Conservation (phyloP, 768 basidiomycete species). For the Phaffia australis region DNA sequence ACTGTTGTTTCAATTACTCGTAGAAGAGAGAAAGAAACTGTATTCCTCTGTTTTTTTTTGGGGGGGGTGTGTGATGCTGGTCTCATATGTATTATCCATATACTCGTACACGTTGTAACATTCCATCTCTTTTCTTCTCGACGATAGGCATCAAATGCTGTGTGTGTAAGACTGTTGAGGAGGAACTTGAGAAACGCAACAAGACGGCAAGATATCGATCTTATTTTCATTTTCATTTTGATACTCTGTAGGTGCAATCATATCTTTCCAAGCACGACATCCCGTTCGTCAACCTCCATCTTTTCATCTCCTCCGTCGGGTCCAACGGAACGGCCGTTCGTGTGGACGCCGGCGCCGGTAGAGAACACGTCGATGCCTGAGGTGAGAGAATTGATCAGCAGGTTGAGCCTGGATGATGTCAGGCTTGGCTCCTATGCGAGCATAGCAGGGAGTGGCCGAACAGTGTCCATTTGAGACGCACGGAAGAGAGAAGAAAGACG, state of each 20-base stretch:
- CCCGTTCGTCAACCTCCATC: constrained; percentile 16
- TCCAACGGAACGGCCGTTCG: neutral
- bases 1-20: neutral
- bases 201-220: neutral
- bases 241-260: neutral
- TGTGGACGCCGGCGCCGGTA: neutral
- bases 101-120: neutral
- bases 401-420: constrained; percentile 53
- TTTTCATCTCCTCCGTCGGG: neutral
- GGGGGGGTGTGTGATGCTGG: neutral
- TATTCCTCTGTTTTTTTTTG: neutral
- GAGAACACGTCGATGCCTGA: constrained; percentile 25
- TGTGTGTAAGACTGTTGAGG: neutral
- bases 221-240: neutral
- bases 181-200: neutral
- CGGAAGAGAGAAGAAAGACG: neutral
- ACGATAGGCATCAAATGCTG: neutral
- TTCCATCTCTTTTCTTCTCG: neutral
- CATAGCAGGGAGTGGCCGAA: constrained; percentile 1
- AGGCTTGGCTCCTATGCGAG: constrained; percentile 53
- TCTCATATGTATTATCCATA: neutral
- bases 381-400: constrained; percentile 60
- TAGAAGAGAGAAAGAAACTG: constrained; percentile 4
- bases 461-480: constrained; percentile 31
- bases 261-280: constrained; percentile 19